A percentile compares a stretch with the other conserved stretches of the same genome.
Conservation (phyloP, 768 basidiomycete species). For the Mycena filopes region DNA sequence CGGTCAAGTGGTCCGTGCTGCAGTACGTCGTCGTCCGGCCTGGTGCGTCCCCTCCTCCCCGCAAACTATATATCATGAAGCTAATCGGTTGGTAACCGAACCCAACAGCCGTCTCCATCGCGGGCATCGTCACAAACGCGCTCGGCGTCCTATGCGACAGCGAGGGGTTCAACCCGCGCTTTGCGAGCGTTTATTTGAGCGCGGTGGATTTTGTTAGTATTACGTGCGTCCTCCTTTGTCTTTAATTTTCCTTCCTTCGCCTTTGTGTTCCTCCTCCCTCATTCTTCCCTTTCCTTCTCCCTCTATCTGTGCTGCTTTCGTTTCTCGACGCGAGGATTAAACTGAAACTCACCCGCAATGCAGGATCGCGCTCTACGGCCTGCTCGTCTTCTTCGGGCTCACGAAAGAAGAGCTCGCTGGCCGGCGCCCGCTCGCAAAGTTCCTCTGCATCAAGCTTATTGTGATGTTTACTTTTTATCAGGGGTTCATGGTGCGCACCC, state of each 20-base stretch:
- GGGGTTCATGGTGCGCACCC: constrained; percentile 67
- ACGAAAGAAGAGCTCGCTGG: constrained; percentile 82
- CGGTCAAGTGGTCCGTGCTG: constrained; percentile 89
- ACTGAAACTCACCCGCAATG: too few species aligned
- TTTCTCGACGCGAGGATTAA: too few species aligned
- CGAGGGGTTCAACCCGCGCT: constrained; percentile 66
- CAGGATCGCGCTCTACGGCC: constrained; percentile 87
- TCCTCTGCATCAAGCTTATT: constrained; percentile 87
- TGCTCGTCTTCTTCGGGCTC: constrained; percentile 85
- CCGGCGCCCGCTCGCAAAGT: constrained; percentile 84
- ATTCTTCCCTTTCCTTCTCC: too few species aligned
- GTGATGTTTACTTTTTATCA: constrained; percentile 94
- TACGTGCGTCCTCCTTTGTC: constrained; percentile 55
- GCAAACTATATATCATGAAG: too few species aligned
- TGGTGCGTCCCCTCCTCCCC: neutral
- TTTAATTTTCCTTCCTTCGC: neutral
- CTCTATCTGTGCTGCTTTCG: neutral
- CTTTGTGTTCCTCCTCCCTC: neutral
- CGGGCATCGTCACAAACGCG: constrained; percentile 81
- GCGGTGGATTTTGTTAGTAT: constrained; percentile 84
- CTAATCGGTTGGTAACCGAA: too few species aligned
- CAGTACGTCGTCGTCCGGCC: constrained; percentile 87
- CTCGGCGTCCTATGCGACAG: constrained; percentile 75
- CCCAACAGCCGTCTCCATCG: constrained; percentile 70
- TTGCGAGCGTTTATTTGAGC: constrained; percentile 76